Evolutionary conservation across 2,329 filamentous ascomycete genomes (phyloP), one percentile per base, ranked within the genome.

Genomic region (Calonectria honghensis): DNA sequence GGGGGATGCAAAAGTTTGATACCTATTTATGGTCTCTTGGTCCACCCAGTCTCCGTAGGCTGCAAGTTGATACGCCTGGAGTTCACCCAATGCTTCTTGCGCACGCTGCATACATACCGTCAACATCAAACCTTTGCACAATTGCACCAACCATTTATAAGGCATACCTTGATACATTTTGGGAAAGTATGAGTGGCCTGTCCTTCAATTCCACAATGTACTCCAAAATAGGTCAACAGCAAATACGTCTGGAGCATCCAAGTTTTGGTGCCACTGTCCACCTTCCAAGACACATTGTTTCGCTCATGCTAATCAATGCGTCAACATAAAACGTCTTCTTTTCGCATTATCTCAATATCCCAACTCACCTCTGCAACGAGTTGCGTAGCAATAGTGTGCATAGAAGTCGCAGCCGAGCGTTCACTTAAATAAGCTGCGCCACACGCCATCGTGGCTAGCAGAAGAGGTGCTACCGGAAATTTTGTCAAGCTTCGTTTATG

Each of bases 21-120:
- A 57, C 52, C 52, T 57, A 35, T 57, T 57, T 35, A 35, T 57
- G 18, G 16, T 57, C 31, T 57, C 52, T 35, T 57, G 52, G 6
- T 3, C 13, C 10, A 57, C 52, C 52, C 52, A 57, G 20, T 57
- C 52, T 57, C 32, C n/a, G 35, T 57, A 57, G 6, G 52, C 14
- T 6, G 31, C 35, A 20, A n/a, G 16, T 10, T 31, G 52, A 18
- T 35, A n/a, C 31, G 20, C 2, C 52, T 35, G 9, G 20, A 31
- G 52, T n/a, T 57, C 52, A 35, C 16, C 16, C 2, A 57, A 31
- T n/a, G 31, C 29, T n/a, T 57, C 29, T 10, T 32, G 52, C 7
- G 52, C 29, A 16, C 52, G 52, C 52, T 57, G 18, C 20, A n/a
- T 31, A 9, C 10, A n/a, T 7, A n/a, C 13, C 10, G 29, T 57